Evolutionary conservation across 1,139 yeast species (phyloP).

Genomic region (Starmera stellimalicola): DNA sequence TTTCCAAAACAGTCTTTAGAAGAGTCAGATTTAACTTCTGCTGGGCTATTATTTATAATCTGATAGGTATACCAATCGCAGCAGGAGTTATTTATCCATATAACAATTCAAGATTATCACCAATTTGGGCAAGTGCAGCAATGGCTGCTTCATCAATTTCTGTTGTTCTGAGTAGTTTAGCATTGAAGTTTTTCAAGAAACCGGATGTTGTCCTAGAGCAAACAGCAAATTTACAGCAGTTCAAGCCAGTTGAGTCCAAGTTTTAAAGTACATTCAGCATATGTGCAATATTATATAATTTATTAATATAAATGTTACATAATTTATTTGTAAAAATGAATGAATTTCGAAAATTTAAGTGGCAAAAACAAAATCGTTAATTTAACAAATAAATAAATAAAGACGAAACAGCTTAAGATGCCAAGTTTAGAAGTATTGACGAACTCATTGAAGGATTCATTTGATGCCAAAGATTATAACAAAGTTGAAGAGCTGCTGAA

Average conservation of each 20-base stretch:
- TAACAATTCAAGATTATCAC: slow-evolving; percentile 40
- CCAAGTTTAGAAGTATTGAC: slow-evolving; percentile 41
- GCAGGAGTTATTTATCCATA: slow-evolving; percentile 56
- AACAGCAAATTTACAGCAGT: slow-evolving; percentile 1
- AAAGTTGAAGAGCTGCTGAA: slow-evolving; percentile 56
- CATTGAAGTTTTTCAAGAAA: slow-evolving; percentile 38
- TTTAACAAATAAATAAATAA: too few species aligned
- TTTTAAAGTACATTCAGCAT: too few species aligned
- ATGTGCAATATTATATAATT: too few species aligned
- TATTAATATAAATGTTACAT: too few species aligned
- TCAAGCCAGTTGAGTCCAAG: slow-evolving; percentile 24
- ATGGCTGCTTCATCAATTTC: slow-evolving; percentile 56
- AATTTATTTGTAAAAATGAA: too few species aligned
- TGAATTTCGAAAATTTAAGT: too few species aligned
- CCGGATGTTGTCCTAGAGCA: slow-evolving; percentile 15
- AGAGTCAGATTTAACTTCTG: slow-evolving; percentile 50
- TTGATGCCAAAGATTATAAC: slow-evolving; percentile 49
- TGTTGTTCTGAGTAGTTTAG: slow-evolving; percentile 48
- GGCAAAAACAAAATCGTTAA: too few species aligned
- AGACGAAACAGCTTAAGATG: slow-evolving; percentile 10
- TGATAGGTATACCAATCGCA: slow-evolving; percentile 51
- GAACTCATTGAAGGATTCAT: slow-evolving; percentile 55
- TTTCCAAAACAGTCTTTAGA: slow-evolving; percentile 35
- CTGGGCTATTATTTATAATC: slow-evolving; percentile 44
- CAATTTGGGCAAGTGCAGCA: slow-evolving; percentile 62